phyloP scores from a whole-genome alignment of 2,329 filamentous ascomycete species.

The Colletotrichum liriopes region DNA sequence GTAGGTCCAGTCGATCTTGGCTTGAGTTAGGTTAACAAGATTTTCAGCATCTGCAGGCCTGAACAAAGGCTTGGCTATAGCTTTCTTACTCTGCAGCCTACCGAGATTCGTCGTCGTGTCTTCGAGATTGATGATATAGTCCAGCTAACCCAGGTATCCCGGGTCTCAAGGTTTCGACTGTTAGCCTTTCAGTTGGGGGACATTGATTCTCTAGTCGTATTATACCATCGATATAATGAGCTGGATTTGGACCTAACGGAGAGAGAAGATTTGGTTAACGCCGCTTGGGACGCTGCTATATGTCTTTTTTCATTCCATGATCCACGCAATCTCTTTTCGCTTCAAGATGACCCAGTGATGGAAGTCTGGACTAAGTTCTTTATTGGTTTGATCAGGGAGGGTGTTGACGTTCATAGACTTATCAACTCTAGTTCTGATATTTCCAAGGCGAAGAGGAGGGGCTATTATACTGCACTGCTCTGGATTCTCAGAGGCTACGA shows the following conservation, averaged over 20 bases:
- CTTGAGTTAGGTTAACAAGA: neutral
- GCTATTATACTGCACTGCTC: neutral
- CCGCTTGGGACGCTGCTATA: neutral
- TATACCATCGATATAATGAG: neutral
- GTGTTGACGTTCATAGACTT: neutral
- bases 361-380: neutral
- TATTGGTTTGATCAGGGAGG: neutral
- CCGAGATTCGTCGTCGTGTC: neutral
- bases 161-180: neutral
- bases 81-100: rapidly evolving
- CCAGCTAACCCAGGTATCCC: neutral
- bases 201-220: neutral
- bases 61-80: neutral
- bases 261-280: neutral
- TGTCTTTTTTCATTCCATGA: neutral
- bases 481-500: rapidly evolving
- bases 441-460: neutral
- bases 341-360: neutral
- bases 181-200: neutral
- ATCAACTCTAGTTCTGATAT: neutral
- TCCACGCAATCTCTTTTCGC: neutral
- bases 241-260: neutral
- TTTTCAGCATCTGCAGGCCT: neutral
- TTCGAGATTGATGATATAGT: neutral
- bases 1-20: neutral